Conservation (phyloP, 2,329 filamentous ascomycete genomes). For the Thielaviopsis populi region DNA sequence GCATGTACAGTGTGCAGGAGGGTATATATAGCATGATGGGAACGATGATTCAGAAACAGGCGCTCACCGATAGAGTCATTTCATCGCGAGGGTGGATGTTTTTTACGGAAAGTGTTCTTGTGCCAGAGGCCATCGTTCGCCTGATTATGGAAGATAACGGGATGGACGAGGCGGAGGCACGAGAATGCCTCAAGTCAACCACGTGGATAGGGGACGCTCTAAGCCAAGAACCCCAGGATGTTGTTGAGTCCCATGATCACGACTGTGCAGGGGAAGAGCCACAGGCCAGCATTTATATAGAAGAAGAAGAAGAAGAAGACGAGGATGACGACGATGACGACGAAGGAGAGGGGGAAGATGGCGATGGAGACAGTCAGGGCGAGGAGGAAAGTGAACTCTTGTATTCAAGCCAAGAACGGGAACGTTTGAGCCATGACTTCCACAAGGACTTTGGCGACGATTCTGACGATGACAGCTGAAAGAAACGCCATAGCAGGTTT, state of each 20-base stretch:
- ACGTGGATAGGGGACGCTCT: conserved; percentile 51
- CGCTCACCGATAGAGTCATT: conserved; percentile 49
- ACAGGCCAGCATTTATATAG: not conserved
- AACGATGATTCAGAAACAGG: conserved; percentile 42
- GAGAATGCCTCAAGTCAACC: conserved; percentile 49
- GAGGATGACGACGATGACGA: conserved; percentile 5
- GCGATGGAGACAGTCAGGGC: not conserved
- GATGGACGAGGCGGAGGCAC: conserved; percentile 30
- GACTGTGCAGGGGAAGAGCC: conserved; percentile 21
- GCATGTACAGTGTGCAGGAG: conserved; percentile 57
- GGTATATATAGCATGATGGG: conserved; percentile 48
- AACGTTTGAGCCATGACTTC: conserved; percentile 7
- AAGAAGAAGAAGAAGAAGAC: not conserved
- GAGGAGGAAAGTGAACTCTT: not conserved
- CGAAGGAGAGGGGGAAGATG: not conserved
- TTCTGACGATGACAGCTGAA: conserved; percentile 1
- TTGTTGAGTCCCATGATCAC: conserved; percentile 16
- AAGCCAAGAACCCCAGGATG: conserved; percentile 42
- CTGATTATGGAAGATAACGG: conserved; percentile 43
- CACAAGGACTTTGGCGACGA: not conserved
- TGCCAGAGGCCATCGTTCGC: conserved; percentile 50
- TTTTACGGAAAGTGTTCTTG: conserved; percentile 60
- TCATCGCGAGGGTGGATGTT: conserved; percentile 49
- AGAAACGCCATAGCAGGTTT: not conserved
- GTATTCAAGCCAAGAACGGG: not conserved